These are phyloP conservation scores for Yamadazyma insecticola DNA, from an alignment of 805 yeast species.

Conservation along the genomic window DNA sequence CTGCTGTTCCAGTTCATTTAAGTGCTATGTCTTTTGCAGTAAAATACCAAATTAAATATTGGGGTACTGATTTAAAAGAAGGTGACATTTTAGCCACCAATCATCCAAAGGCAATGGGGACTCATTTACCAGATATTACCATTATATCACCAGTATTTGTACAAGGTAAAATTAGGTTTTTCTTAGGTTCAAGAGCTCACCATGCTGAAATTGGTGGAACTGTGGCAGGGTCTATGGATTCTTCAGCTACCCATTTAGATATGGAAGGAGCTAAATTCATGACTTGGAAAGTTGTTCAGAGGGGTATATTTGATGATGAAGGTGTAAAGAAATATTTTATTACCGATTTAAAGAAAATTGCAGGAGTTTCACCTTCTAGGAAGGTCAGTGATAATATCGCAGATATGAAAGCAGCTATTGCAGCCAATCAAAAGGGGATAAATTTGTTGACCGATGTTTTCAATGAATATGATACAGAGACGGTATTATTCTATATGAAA, in stretches of 20 bases:
- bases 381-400: constrained; percentile 15
- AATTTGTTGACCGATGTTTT: constrained; percentile 55
- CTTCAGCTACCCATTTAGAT: constrained; percentile 13
- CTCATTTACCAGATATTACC: constrained; percentile 70
- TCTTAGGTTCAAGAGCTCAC: constrained; percentile 18
- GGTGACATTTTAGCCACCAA: constrained; percentile 79
- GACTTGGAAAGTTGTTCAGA: constrained; percentile 13
- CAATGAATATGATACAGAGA: constrained; percentile 54
- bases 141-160: constrained; percentile 18
- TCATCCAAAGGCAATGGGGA: constrained; percentile 83
- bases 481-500: constrained; percentile 67
- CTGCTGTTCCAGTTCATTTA: constrained; percentile 81
- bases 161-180: constrained; percentile 12
- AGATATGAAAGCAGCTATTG: constrained; percentile 79
- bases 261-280: constrained; percentile 16
- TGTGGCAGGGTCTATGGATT: constrained; percentile 16
- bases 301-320: constrained; percentile 14
- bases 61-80: constrained; percentile 59
- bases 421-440: constrained; percentile 83
- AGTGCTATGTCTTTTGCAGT: constrained; percentile 86
- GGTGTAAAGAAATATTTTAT: constrained; percentile 13
- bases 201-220: constrained; percentile 22
- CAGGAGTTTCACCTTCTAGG: constrained; percentile 25
- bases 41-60: constrained; percentile 55
- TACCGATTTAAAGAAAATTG: constrained; percentile 8